These are phyloP conservation scores for Phytopythium montanum DNA, from an alignment of 352 stramenopile species.

Conservation along the genomic window DNA sequence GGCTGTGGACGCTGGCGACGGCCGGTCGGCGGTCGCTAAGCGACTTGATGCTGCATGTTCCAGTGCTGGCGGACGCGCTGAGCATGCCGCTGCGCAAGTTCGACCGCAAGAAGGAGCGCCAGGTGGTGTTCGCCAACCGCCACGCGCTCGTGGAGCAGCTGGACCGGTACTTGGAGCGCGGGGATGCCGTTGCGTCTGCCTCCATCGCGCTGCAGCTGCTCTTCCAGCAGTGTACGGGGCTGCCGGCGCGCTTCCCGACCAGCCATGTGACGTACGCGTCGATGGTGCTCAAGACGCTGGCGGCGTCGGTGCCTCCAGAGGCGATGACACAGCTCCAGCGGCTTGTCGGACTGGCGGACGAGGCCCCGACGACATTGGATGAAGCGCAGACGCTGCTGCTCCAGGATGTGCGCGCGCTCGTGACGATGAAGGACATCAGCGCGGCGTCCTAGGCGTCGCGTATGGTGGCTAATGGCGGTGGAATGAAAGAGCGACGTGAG, in stretches of 20 bases:
- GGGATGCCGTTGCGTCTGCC: slow-evolving; percentile 7
- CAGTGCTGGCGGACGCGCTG: slow-evolving; percentile 49
- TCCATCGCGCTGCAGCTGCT: slow-evolving; percentile 50
- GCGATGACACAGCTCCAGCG: slow-evolving; percentile 23
- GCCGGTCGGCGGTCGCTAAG: slow-evolving; percentile 51
- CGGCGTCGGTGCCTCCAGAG: slow-evolving; percentile 28
- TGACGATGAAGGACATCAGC: slow-evolving; percentile 38
- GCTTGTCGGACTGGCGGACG: slow-evolving; percentile 20
- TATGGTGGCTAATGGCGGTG: not conserved
- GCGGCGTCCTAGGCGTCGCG: slow-evolving; percentile 11
- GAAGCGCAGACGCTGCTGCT: slow-evolving; percentile 17
- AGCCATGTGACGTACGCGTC: slow-evolving; percentile 25
- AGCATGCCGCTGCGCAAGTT: slow-evolving; percentile 76
- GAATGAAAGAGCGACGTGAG: too few relatives aligned
- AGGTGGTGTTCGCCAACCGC: slow-evolving; percentile 62
- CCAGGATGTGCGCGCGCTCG: slow-evolving; percentile 21
- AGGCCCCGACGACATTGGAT: not conserved
- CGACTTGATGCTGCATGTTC: slow-evolving; percentile 63
- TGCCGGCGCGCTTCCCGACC: slow-evolving; percentile 44
- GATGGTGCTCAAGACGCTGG: slow-evolving; percentile 45
- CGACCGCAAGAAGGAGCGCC: slow-evolving; percentile 81
- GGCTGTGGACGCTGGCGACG: slow-evolving; percentile 65
- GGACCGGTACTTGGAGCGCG: slow-evolving; percentile 17
- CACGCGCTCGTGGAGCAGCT: slow-evolving; percentile 42
- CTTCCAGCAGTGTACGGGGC: slow-evolving; percentile 60